Evolutionary conservation across 176 grass and related monocot genomes (phyloP).

Genomic region (Rhynchospora breviuscula): DNA sequence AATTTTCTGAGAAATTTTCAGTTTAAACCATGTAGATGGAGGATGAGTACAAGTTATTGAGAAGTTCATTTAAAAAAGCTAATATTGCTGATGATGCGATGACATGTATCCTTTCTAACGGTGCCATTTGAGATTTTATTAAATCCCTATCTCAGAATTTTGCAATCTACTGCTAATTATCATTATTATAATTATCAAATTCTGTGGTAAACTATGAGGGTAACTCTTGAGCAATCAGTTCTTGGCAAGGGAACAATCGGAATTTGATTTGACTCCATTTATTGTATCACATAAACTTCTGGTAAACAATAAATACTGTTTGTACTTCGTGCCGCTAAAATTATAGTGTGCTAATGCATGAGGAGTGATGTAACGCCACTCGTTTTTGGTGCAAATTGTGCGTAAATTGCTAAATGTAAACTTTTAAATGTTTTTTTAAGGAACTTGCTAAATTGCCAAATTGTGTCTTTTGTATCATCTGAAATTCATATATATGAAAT

Average conservation of each 20-base stretch:
- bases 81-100: slow-evolving; percentile 43
- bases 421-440: too few species aligned
- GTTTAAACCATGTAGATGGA: slow-evolving; percentile 46
- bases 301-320: too few species aligned
- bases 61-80: slow-evolving; percentile 47
- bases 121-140: neutral
- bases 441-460: too few species aligned
- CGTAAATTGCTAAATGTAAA: too few species aligned
- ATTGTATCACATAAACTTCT: neutral
- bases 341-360: neutral
- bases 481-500: too few species aligned
- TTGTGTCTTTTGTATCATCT: too few species aligned
- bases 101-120: slow-evolving; percentile 61
- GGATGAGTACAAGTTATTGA: slow-evolving; percentile 48
- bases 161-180: neutral
- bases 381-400: neutral
- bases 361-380: too few species aligned
- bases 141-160: neutral
- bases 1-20: slow-evolving; percentile 6
- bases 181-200: neutral
- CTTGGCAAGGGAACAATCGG: neutral
- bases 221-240: neutral
- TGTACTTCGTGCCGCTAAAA: too few species aligned
- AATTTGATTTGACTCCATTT: neutral
- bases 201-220: neutral